Evolutionary conservation across 176 grass and related monocot genomes (phyloP), one percentile per base, ranked within the genome.

Genomic region (Saccharum spontaneum): DNA sequence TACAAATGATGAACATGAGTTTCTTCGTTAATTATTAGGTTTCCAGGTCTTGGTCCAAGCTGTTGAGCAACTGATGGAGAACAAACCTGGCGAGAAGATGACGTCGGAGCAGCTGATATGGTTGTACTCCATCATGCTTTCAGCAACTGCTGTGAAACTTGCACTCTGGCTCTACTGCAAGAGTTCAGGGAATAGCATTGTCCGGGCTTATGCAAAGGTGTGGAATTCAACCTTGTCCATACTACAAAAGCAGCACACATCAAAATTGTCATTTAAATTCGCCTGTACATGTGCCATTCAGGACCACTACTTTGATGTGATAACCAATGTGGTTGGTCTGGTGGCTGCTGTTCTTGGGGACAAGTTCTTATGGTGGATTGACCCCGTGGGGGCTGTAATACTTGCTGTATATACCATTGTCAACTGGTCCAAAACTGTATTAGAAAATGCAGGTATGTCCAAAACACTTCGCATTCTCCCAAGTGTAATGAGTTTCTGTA

Each of bases 271-370:
- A 28, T 41, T 77, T 82, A 34, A 31, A 74, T 76, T 43, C 36
- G 48, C 9, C 30, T 75, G 14, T 76, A 0, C 60, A 61, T 54
- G 64, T 64, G 50, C 13, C 36, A 37, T 86, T 78, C 82, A 98
- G 96, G 96, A 98, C 52, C 93, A 98, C 26, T 95, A 92, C 18
- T 98, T 98, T 22, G 96, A 98, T 79, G 96, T 98, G 20, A 38
- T 98, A 79, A 95, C 96, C 73, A 98, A 98, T 63, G 73, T 94
- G 17, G 88, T 98, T 9, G 96, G 96, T 66, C 82, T 98, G 83
- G 91, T 84, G 69, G 91, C 96, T 73, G 91, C 93, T 79, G 85
- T 98, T 72, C 96, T 98, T 74, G 96, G 90, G 44, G 89, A 98
- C 82, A 88, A 92, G 34, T 74, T 87, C 50, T 77, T 90, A 14